Evolutionary conservation across 768 basidiomycete genomes (phyloP), one percentile per base, ranked within the genome.

Genomic region (Coprinellus micaceus): DNA sequence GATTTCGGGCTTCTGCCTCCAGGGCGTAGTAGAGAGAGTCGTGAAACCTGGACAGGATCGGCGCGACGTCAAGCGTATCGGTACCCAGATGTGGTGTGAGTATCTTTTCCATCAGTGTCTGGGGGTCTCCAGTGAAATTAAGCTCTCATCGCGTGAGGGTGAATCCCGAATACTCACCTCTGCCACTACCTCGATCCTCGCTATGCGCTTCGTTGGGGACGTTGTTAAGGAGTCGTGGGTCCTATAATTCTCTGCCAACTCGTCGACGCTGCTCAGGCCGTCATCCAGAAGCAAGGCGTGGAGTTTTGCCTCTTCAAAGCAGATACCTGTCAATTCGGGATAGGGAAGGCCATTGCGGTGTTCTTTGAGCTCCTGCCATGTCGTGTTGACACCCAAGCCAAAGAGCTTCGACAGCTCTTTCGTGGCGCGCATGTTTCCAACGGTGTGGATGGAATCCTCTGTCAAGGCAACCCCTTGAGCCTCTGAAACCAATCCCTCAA

Each of bases 221-320:
- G 61, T 58, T 3, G 84, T 82, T 53, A 85, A 83, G 49, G 70
- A 74, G 61, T 86, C 81, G 59, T 90, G 89, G 85, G 86, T 88
- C 52, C 64, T 58, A 61, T 77, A 79, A 3, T 71, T 71, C 66
- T 86, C 79, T 2, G 80, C 75, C 46, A 79, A 65, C 26, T 77
- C 74, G 12, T 68, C 67, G 2, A 73, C 69, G 2, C 76, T 77
- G 21, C 79, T 79, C 5, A 91, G 69, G 1, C 88, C 89, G 62
- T 91, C 89, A 64, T 91, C 90, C 46, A 92, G 74, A 26, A 92
- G 71, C 53, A 91, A 74, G 56, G 81, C 82, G 59, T 86, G 82
- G 43, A 89, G 88, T n/a, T 75, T 73, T 1, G 84, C 76, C 5
- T 73, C 73, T 45, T 71, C 69, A 67, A 91, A 80, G 60, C 77